These are phyloP conservation scores for Wickerhamomyces queroliae DNA, from an alignment of 805 yeast genomes.

Conservation along the genomic window DNA sequence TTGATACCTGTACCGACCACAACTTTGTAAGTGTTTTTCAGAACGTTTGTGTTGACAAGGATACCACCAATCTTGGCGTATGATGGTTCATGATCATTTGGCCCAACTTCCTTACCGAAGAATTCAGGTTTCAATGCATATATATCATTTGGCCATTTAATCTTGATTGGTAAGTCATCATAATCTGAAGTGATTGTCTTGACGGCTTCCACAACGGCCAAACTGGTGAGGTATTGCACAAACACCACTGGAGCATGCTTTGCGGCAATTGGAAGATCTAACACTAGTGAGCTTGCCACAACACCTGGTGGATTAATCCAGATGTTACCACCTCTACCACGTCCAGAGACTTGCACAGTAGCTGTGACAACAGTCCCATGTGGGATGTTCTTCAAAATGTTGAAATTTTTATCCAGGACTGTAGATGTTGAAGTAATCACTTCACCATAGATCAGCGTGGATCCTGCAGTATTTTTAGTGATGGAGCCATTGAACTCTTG, in stretches of 20 bases:
- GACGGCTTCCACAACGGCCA: slow-evolving; percentile 80
- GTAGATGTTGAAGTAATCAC: slow-evolving; percentile 86
- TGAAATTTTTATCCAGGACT: slow-evolving; percentile 67
- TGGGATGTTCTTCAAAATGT: slow-evolving; percentile 54
- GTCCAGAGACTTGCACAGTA: slow-evolving; percentile 80
- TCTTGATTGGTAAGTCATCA: slow-evolving; percentile 67
- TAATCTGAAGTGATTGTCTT: slow-evolving; percentile 55
- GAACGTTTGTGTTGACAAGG: slow-evolving; percentile 69
- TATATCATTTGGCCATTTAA: slow-evolving; percentile 97
- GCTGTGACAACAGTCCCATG: slow-evolving; percentile 65
- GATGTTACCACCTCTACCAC: slow-evolving; percentile 91
- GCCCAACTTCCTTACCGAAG: slow-evolving; percentile 33
- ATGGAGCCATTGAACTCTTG: slow-evolving; percentile 25
- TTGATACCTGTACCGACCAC: slow-evolving; percentile 88
- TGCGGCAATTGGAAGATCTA: slow-evolving; percentile 43
- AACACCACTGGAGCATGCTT: slow-evolving; percentile 64
- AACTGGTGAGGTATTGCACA: slow-evolving; percentile 76
- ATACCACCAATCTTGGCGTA: slow-evolving; percentile 81
- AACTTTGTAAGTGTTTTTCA: slow-evolving; percentile 53
- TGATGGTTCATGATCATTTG: slow-evolving; percentile 53
- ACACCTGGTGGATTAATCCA: slow-evolving; percentile 97
- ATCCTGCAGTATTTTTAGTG: slow-evolving; percentile 44
- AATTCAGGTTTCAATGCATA: slow-evolving; percentile 67
- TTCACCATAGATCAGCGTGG: slow-evolving; percentile 70
- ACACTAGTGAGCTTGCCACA: slow-evolving; percentile 69